These are phyloP conservation scores for Aspergillus jensenii DNA, from an alignment of 2,329 filamentous ascomycete genomes.

Conservation along the genomic window DNA sequence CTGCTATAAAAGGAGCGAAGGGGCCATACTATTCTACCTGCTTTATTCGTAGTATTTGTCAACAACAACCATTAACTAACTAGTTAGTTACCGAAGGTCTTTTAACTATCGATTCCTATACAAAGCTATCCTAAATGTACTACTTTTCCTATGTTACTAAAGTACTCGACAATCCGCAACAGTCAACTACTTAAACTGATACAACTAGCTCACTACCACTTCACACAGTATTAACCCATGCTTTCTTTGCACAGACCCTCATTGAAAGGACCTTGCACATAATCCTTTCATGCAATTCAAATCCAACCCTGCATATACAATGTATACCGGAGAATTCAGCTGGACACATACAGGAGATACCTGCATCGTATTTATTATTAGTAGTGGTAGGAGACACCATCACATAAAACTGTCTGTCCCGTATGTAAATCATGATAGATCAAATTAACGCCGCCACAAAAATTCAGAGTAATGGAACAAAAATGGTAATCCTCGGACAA, in stretches of 20 bases:
- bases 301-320: neutral
- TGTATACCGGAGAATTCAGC: neutral
- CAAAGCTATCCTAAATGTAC: too few relatives aligned
- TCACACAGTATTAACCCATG: neutral
- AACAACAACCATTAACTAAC: too few relatives aligned
- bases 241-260: neutral
- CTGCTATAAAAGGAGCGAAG: too few relatives aligned
- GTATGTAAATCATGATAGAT: slow-evolving; percentile 1
- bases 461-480: neutral
- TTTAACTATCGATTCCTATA: too few relatives aligned
- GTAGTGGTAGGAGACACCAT: neutral
- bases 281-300: neutral
- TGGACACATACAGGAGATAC: neutral
- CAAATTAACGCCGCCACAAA: slow-evolving; percentile 1
- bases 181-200: too few relatives aligned
- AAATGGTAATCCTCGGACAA: slow-evolving; percentile 7
- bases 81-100: too few relatives aligned
- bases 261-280: neutral
- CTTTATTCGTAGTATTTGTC: too few relatives aligned
- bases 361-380: neutral
- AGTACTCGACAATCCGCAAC: too few relatives aligned
- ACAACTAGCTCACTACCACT: too few relatives aligned
- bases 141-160: too few relatives aligned
- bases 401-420: neutral
- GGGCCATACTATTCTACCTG: too few relatives aligned